Conservation (phyloP, 805 yeast genomes). For the Kuraishia piskuri region DNA sequence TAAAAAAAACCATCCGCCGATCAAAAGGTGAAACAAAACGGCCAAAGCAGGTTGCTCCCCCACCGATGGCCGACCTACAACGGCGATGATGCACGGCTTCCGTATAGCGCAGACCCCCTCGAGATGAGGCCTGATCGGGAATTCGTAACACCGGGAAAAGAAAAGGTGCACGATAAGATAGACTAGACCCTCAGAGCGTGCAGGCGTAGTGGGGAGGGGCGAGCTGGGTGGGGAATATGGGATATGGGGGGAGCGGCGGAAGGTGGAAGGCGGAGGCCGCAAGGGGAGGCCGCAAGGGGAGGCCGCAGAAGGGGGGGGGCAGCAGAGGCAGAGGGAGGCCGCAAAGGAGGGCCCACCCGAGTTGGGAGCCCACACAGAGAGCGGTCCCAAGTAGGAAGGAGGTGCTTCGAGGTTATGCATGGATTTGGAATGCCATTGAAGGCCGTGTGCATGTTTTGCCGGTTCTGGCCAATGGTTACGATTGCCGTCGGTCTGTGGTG, state of each 20-base stretch:
- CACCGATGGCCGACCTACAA: neutral
- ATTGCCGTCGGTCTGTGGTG: neutral
- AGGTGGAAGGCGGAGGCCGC: neutral
- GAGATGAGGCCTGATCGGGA: neutral
- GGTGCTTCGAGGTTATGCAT: neutral
- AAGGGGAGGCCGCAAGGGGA: neutral
- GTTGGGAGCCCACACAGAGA: neutral
- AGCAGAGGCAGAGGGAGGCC: neutral
- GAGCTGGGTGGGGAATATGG: no score
- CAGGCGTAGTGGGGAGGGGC: no score
- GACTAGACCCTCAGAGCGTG: neutral
- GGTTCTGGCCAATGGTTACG: neutral
- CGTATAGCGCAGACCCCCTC: neutral
- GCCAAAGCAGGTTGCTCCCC: neutral
- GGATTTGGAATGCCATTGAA: neutral
- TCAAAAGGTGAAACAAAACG: neutral
- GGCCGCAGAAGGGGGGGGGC: neutral
- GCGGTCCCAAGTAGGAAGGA: neutral
- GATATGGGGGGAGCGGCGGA: neutral
- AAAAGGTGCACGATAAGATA: neutral
- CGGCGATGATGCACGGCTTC: no score
- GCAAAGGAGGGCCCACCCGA: neutral
- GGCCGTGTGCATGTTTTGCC: neutral
- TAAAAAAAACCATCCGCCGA: no score
- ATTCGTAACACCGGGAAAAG: neutral